Percentiles rank a stretch among this genome's conserved stretches.
phyloP scores from a whole-genome alignment of 2,329 filamentous ascomycete genomes.

The Diaporthe ilicicola region DNA sequence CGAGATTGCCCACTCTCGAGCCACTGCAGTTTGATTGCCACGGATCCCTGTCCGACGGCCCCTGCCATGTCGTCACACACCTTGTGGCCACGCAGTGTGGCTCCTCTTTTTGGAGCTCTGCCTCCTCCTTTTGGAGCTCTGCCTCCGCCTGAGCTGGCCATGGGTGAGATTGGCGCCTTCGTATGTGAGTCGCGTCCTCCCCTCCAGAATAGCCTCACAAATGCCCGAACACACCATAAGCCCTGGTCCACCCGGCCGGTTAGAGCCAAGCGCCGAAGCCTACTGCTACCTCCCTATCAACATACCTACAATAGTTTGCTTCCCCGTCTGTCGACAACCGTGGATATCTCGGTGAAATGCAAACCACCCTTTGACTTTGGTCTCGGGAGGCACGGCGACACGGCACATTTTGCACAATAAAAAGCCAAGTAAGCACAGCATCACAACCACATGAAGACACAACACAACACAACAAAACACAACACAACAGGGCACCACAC shows the following conservation, averaged over 20 bases:
- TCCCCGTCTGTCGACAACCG: neutral
- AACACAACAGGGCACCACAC: neutral
- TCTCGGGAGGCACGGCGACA: constrained; percentile 13
- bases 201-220: constrained; percentile 23
- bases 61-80: constrained; percentile 12
- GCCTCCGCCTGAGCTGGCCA: constrained; percentile 7
- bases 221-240: neutral
- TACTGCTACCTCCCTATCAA: constrained; percentile 21
- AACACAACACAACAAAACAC: neutral
- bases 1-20: constrained; percentile 13
- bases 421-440: neutral
- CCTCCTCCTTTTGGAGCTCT: neutral
- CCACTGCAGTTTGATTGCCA: constrained; percentile 12
- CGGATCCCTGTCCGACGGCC: constrained; percentile 11
- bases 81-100: neutral
- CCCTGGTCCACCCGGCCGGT: neutral
- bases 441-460: neutral
- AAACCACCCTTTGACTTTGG: neutral
- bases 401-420: neutral
- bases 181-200: constrained; percentile 20
- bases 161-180: constrained; percentile 17
- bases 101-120: neutral
- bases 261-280: constrained; percentile 13
- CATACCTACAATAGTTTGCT: neutral
- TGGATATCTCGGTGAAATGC: neutral